Evolutionary conservation across 768 basidiomycete species (phyloP).

Genomic region (Pleurotus cornucopiae): DNA sequence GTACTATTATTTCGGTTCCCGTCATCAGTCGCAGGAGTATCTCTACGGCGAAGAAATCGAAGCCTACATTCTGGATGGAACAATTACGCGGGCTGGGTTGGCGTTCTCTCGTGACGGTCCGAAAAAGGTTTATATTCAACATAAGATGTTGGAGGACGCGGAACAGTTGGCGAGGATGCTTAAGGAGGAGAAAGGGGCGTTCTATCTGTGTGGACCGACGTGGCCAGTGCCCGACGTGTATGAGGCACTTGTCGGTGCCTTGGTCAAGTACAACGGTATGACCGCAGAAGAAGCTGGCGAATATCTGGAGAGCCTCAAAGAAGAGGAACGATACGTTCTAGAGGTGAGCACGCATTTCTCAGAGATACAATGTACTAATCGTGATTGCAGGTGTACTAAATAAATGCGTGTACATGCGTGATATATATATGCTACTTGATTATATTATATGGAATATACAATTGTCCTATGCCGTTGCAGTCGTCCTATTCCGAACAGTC

Average conservation of each 20-base stretch:
- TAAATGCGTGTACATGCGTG: slow-evolving; percentile 5
- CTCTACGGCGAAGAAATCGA: slow-evolving; percentile 97
- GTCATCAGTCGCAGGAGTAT: slow-evolving; percentile 92
- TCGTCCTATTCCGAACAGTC: slow-evolving; percentile 7
- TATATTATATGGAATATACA: slow-evolving; percentile 24
- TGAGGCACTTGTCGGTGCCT: slow-evolving; percentile 81
- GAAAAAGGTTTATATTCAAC: slow-evolving; percentile 96
- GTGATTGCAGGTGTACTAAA: slow-evolving; percentile 10
- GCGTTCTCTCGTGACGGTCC: slow-evolving; percentile 95
- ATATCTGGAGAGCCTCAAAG: slow-evolving; percentile 87
- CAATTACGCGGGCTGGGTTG: slow-evolving; percentile 87
- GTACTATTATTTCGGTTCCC: slow-evolving; percentile 98
- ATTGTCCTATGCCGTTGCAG: not conserved
- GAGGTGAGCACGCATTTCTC: slow-evolving; percentile 52
- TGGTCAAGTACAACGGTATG: slow-evolving; percentile 68
- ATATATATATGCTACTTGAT: slow-evolving; percentile 11
- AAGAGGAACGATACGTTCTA: slow-evolving; percentile 95
- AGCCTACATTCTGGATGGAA: slow-evolving; percentile 79
- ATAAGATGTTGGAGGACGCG: slow-evolving; percentile 94
- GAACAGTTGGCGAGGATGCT: slow-evolving; percentile 72
- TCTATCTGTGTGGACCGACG: slow-evolving; percentile 97
- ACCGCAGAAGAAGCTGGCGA: slow-evolving; percentile 64
- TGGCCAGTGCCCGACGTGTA: slow-evolving; percentile 99
- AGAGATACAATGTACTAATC: not conserved
- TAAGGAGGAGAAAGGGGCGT: slow-evolving; percentile 69